Percentiles rank a stretch among this genome's conserved stretches.
phyloP scores from a whole-genome alignment of 2,329 filamentous ascomycete species.

The Trichoderma sp. region DNA sequence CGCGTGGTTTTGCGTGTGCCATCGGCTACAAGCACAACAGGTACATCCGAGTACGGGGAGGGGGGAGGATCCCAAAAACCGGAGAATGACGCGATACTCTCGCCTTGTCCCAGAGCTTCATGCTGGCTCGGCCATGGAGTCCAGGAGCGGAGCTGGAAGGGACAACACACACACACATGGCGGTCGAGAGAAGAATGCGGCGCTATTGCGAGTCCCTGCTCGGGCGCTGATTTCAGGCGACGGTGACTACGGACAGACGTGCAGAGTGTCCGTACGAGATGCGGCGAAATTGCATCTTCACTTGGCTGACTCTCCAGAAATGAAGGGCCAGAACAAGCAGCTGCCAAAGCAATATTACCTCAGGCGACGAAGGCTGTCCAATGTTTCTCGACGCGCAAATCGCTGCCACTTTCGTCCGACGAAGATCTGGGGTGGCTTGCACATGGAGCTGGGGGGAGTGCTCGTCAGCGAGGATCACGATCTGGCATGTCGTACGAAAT shows the following conservation, averaged over 20 bases:
- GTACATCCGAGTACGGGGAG: neutral
- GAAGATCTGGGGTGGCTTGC: constrained; percentile 12
- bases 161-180: neutral
- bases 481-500: constrained; percentile 1
- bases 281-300: constrained; percentile 7
- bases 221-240: constrained; percentile 22
- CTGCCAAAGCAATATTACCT: constrained; percentile 4
- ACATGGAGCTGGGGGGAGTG: constrained; percentile 6
- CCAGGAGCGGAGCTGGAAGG: constrained; percentile 7
- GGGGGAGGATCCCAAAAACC: constrained; percentile 10
- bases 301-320: neutral
- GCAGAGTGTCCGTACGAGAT: neutral
- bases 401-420: constrained; percentile 14
- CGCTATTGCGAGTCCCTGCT: constrained; percentile 13
- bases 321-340: constrained; percentile 9
- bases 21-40: too few species aligned
- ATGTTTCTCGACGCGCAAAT: neutral
- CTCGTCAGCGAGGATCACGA: constrained; percentile 20
- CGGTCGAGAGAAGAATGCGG: constrained; percentile 12
- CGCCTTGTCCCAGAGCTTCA: constrained; percentile 14
- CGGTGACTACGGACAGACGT: constrained; percentile 3
- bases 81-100: constrained; percentile 22
- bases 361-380: neutral
- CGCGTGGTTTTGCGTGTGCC: constrained; percentile 15
- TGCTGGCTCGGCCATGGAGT: constrained; percentile 10